phyloP scores from a whole-genome alignment of 352 stramenopile species.

The Pythium pyrilobum region DNA sequence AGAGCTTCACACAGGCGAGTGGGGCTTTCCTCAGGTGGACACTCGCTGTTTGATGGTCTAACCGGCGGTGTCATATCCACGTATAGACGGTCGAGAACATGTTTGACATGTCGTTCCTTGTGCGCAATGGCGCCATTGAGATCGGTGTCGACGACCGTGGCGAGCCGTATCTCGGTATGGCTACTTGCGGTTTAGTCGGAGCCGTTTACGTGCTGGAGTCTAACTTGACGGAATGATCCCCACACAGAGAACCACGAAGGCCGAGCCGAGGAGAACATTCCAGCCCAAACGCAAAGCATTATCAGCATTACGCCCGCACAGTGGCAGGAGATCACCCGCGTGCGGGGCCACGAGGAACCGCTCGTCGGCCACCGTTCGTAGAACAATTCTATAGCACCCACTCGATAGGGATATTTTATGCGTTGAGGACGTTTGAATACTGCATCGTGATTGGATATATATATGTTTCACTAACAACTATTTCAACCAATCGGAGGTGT shows the following conservation, averaged over 20 bases:
- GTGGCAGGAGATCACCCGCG: slow-evolving; percentile 49
- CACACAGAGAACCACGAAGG: slow-evolving; percentile 60
- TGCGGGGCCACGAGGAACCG: slow-evolving; percentile 41
- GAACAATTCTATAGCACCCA: too few relatives aligned
- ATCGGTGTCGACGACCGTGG: slow-evolving; percentile 56
- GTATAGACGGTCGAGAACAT: slow-evolving; percentile 77
- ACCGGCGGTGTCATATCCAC: neutral
- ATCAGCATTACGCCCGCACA: slow-evolving; percentile 75
- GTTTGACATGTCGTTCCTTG: slow-evolving; percentile 81
- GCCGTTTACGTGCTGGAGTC: neutral
- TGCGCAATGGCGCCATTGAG: slow-evolving; percentile 63
- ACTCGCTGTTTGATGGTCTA: neutral
- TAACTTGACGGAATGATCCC: neutral
- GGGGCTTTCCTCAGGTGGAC: neutral
- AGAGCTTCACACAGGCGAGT: slow-evolving; percentile 70
- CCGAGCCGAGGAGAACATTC: slow-evolving; percentile 36
- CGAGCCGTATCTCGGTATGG: slow-evolving; percentile 59
- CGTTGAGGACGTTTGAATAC: too few relatives aligned
- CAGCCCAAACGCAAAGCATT: slow-evolving; percentile 64
- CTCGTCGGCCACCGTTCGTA: slow-evolving; percentile 57
- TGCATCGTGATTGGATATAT: too few relatives aligned
- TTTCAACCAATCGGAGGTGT: too few relatives aligned
- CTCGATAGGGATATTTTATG: too few relatives aligned
- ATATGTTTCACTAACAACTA: too few relatives aligned
- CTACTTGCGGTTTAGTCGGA: neutral